These are phyloP conservation scores for Magnusiomyces ingens DNA, from an alignment of 1,139 yeast species.

Conservation along the genomic window DNA sequence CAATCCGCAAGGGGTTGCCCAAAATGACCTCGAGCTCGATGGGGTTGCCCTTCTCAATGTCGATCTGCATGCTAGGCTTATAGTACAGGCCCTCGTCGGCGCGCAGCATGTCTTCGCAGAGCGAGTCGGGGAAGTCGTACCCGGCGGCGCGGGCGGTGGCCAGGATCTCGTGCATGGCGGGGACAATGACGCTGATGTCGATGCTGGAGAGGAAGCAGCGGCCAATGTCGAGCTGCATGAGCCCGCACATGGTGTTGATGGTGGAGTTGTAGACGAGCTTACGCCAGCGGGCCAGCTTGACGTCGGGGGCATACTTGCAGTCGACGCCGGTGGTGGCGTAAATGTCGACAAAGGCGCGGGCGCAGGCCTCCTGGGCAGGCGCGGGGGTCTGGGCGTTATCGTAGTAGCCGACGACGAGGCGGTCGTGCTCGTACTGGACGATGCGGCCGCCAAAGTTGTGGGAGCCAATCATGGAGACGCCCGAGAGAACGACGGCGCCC, in stretches of 20 bases:
- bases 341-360: slow-evolving; percentile 42
- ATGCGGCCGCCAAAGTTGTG: slow-evolving; percentile 50
- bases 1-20: slow-evolving; percentile 63
- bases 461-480: slow-evolving; percentile 64
- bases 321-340: slow-evolving; percentile 44
- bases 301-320: slow-evolving; percentile 38
- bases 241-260: slow-evolving; percentile 55
- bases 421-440: slow-evolving; percentile 46
- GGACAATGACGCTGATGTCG: slow-evolving; percentile 36
- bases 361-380: slow-evolving; percentile 33
- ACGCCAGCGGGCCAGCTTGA: slow-evolving; percentile 48
- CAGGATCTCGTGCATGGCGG: slow-evolving; percentile 61
- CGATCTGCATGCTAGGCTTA: slow-evolving; percentile 70
- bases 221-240: slow-evolving; percentile 53
- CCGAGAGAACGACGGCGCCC: slow-evolving; percentile 51
- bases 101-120: slow-evolving; percentile 45
- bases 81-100: slow-evolving; percentile 61
- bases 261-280: slow-evolving; percentile 66
- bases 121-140: slow-evolving; percentile 41
- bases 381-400: slow-evolving; percentile 3
- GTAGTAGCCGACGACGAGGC: slow-evolving; percentile 50
- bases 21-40: slow-evolving; percentile 66
- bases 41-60: slow-evolving; percentile 59
- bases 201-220: slow-evolving; percentile 51
- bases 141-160: slow-evolving; percentile 57